Percentiles rank a stretch among this genome's conserved stretches.
Evolutionary conservation across 371 early-diverging fungal genomes (phyloP).

Genomic region (Nematocida sp.): DNA sequence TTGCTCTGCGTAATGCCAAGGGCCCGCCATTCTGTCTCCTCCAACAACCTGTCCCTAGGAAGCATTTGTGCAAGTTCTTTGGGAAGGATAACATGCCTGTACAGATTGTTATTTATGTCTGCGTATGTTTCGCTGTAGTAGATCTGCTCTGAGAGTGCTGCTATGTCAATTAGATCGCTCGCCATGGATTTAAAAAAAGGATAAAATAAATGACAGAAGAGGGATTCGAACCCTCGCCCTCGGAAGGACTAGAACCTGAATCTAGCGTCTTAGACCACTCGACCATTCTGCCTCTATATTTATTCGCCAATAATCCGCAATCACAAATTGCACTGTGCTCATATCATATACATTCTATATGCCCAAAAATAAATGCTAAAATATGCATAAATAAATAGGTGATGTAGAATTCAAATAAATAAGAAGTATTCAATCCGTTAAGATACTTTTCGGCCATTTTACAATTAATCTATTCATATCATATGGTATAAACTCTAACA

Average conservation of each 20-base stretch:
- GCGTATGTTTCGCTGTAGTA: conserved; percentile 73
- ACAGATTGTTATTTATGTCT: conserved; percentile 67
- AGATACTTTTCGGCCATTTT: too few relatives aligned
- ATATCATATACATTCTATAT: too few relatives aligned
- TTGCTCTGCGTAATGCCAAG: conserved; percentile 77
- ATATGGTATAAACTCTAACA: too few relatives aligned
- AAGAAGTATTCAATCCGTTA: too few relatives aligned
- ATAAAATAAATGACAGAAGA: conserved; percentile 62
- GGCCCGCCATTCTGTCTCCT: conserved; percentile 76
- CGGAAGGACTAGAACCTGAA: conserved; percentile 68
- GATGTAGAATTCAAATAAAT: too few relatives aligned
- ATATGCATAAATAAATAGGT: too few relatives aligned
- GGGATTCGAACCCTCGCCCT: conserved; percentile 69
- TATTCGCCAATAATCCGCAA: not conserved
- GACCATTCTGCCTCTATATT: conserved; percentile 63
- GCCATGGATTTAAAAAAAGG: conserved; percentile 27
- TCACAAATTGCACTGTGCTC: too few relatives aligned
- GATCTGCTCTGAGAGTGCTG: conserved; percentile 65
- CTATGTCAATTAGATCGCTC: conserved; percentile 9
- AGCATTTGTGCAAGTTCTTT: conserved; percentile 71
- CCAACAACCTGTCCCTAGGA: conserved; percentile 71
- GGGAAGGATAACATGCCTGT: conserved; percentile 76
- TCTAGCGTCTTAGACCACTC: conserved; percentile 70
- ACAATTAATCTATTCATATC: too few relatives aligned
- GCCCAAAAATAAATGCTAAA: too few relatives aligned